These are phyloP conservation scores for Candida gigantensis DNA, from an alignment of 1,139 yeast genomes.

Conservation along the genomic window DNA sequence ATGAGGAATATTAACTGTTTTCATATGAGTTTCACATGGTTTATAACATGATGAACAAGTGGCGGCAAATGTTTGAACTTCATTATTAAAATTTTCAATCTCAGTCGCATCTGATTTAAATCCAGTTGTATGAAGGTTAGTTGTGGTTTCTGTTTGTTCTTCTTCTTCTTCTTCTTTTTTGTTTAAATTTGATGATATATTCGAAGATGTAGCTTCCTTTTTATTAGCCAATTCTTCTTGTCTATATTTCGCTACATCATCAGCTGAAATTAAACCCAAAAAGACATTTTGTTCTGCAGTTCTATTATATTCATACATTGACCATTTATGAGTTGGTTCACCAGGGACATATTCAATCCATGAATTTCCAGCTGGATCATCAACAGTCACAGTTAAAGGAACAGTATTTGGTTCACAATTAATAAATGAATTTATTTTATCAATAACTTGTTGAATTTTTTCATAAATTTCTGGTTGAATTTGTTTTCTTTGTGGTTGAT, in stretches of 20 bases:
- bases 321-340: slow-evolving; percentile 90
- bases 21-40: slow-evolving; percentile 92
- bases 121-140: slow-evolving; percentile 54
- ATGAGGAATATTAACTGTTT: slow-evolving; percentile 94
- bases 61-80: slow-evolving; percentile 90
- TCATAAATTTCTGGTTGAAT: slow-evolving; percentile 73
- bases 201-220: slow-evolving; percentile 37
- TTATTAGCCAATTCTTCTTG: slow-evolving; percentile 37
- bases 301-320: slow-evolving; percentile 78
- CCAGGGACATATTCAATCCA: slow-evolving; percentile 93
- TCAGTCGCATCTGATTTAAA: slow-evolving; percentile 70
- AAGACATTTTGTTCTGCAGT: slow-evolving; percentile 85
- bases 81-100: slow-evolving; percentile 81
- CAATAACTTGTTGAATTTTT: slow-evolving; percentile 71
- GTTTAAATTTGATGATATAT: slow-evolving; percentile 28
- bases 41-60: slow-evolving; percentile 87
- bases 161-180: slow-evolving; percentile 11
- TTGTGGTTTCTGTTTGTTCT: slow-evolving; percentile 1
- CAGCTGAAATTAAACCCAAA: slow-evolving; percentile 84
- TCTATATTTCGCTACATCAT: slow-evolving; percentile 63
- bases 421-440: slow-evolving; percentile 57
- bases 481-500: slow-evolving; percentile 76
- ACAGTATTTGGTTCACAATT: slow-evolving; percentile 65
- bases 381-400: slow-evolving; percentile 79
- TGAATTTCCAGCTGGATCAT: slow-evolving; percentile 97